phyloP scores from a whole-genome alignment of 202 grass and related monocot genomes.

The Zoysia matrella region DNA sequence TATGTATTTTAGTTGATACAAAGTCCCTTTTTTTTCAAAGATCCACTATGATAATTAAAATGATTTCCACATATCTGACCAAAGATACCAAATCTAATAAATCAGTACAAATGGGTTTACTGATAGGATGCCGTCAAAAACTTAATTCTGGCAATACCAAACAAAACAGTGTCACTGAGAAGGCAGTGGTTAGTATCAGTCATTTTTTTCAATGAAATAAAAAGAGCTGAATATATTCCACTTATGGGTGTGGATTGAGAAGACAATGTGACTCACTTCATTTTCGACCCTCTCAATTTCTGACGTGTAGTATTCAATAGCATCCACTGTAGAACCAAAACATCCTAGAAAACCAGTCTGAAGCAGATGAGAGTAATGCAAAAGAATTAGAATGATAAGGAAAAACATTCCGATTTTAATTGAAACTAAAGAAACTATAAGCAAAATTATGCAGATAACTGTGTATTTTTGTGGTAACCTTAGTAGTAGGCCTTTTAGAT shows the following conservation, averaged over 20 bases:
- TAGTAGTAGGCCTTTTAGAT: conserved; percentile 71
- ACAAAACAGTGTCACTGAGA: too few relatives aligned
- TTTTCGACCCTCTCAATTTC: conserved; percentile 75
- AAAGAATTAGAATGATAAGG: conserved; percentile 30
- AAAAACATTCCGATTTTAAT: conserved; percentile 11
- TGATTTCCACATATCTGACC: too few relatives aligned
- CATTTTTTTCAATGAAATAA: background rate
- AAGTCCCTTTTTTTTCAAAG: too few relatives aligned
- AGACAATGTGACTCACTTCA: conserved; percentile 56
- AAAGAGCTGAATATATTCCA: conserved; percentile 13
- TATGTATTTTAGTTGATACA: too few relatives aligned
- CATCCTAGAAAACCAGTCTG: conserved; percentile 80
- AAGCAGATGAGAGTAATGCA: conserved; percentile 23
- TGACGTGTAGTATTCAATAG: conserved; percentile 80
- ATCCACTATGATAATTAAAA: too few relatives aligned
- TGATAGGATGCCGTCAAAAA: too few relatives aligned
- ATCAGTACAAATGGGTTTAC: too few relatives aligned
- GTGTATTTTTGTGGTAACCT: conserved; percentile 57
- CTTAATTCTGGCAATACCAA: background rate
- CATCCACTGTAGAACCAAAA: conserved; percentile 81
- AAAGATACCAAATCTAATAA: too few relatives aligned
- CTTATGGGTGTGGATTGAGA: conserved; percentile 4
- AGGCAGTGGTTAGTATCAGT: background rate
- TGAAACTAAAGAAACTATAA: background rate
- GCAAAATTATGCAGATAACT: conserved; percentile 18